Evolutionary conservation across 2,329 filamentous ascomycete species (phyloP), one percentile per base, ranked within the genome.

Genomic region (Claviceps lovelessii): DNA sequence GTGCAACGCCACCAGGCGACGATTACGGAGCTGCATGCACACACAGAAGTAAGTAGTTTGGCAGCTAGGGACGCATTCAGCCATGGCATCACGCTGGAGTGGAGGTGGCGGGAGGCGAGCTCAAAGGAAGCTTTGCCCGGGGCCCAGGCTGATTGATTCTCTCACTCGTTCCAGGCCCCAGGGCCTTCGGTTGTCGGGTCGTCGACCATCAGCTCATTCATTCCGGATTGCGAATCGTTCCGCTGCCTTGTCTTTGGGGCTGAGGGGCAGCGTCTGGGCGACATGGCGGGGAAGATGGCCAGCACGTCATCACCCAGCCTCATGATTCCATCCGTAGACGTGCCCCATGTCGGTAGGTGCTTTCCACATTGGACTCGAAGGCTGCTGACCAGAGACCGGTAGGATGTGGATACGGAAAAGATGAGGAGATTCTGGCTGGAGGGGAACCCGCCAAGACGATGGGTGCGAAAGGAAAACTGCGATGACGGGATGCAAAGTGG

Each of bases 251-350:
- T n/a, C 42, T 28, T 46, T 29, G 19, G 10, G 44, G 44, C 44
- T 28, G 44, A 46, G 7, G 10, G 44, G 6, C 35, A 35, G 9
- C 7, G 23, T 17, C 42, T 44, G n/a, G n/a, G 42, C 17, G 42
- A 23, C 9, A 7, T 19, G 42, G n/a, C n/a, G 19, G 17, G 13
- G 29, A 28, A 46, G 29, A 10, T 19, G 47, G 50, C n/a, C 54
- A 55, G 35, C 54, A 55, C 54, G 54, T 17, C 54, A 55, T 55
- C 33, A 23, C 15, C 29, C 49, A 48, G 11, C 44, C 35, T 47
- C 54, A 49, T 52, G 54, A 52, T 52, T 55, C 33, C 44, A 54
- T 54, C 9, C 28, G 7, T 1, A 41, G 37, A 41, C 37, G 37
- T 41, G 37, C 37, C 37, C 37, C 5, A 17, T 17, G 37, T 15